phyloP scores from a whole-genome alignment of 2,329 filamentous ascomycete species.

The Penicillium glabrum region DNA sequence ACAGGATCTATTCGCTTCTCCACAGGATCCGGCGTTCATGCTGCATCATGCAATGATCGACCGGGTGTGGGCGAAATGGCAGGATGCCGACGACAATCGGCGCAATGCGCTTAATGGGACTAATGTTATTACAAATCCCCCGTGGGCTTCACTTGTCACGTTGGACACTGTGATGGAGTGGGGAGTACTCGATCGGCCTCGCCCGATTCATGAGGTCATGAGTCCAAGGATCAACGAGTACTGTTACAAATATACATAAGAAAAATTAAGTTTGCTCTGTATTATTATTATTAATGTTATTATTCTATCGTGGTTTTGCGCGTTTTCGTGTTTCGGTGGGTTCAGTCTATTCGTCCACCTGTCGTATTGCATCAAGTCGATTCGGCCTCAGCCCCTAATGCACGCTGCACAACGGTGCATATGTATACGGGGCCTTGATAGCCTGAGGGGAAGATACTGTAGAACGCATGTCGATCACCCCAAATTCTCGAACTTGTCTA shows the following conservation, averaged over 20 bases:
- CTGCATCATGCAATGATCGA: constrained; percentile 51
- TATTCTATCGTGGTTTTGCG: neutral
- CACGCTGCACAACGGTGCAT: neutral
- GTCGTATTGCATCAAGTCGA: neutral
- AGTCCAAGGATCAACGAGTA: constrained; percentile 9
- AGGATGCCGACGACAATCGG: constrained; percentile 23
- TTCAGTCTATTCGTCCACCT: neutral
- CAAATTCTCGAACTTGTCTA: too few species aligned
- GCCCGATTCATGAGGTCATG: constrained; percentile 20
- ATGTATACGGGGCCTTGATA: too few species aligned
- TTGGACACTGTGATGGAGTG: constrained; percentile 20
- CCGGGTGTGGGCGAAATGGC: constrained; percentile 50
- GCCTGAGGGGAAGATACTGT: neutral
- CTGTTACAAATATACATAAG: constrained; percentile 8
- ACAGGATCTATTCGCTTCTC: constrained; percentile 47
- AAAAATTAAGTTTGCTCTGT: constrained; percentile 3
- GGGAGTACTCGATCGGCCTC: constrained; percentile 13
- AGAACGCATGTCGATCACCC: neutral
- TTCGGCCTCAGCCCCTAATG: neutral
- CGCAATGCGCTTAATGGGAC: constrained; percentile 21
- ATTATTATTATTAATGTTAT: neutral
- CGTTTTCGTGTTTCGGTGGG: neutral
- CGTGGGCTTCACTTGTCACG: constrained; percentile 9
- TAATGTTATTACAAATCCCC: constrained; percentile 16
- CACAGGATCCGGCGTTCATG: constrained; percentile 48